Evolutionary conservation across 495 filamentous ascomycete genomes (phyloP), one percentile per base, ranked within the genome.

Genomic region (Cenococcum geophilum): DNA sequence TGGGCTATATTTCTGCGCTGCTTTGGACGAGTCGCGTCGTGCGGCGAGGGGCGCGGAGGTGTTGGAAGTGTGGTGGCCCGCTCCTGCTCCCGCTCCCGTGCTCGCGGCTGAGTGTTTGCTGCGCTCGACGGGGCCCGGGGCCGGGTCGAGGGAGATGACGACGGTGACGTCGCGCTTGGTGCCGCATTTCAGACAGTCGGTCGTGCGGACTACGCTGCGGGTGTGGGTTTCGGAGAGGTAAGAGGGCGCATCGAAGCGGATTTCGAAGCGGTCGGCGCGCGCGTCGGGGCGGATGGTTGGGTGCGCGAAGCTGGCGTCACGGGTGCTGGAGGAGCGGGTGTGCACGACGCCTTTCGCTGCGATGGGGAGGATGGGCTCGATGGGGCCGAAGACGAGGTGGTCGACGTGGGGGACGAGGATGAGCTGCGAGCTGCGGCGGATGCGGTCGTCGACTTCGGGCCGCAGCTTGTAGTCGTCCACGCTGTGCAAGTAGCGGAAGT

Each of bases 161-260:
- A 68, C 65, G 6, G 48, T 61, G 27, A 68, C 65, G 40, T 68
- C 65, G 57, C 65, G 58, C 34, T 61, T 61, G 2, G 53, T 59
- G 1, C 65, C 65, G 56, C 65, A 68, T 58, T 68, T 68, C 58
- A 64, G 23, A 36, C 65, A 68, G 21, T 61, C 61, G 35, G 61
- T 64, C 55, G 60, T 57, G 22, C 61, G 21, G 11, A 58, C 53
- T 1, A 68, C 61, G 12, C 16, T 60, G 47, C 35, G 56, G 51
- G 57, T 68, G 34, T 61, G 42, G 32, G 65, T 68, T 42, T 68
- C 61, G 14, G 36, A 35, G 12, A 64, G 11, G 11, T 64, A 54
- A 6, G 45, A 34, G 8, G 61, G 61, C 6, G 65, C 54, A 59
- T 68, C 65, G 34, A 68, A 68, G 16, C 65, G 52, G 42, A 68